These are phyloP conservation scores for Histomonas meleagridis DNA, from an alignment of 208 protist species.

Conservation along the genomic window DNA sequence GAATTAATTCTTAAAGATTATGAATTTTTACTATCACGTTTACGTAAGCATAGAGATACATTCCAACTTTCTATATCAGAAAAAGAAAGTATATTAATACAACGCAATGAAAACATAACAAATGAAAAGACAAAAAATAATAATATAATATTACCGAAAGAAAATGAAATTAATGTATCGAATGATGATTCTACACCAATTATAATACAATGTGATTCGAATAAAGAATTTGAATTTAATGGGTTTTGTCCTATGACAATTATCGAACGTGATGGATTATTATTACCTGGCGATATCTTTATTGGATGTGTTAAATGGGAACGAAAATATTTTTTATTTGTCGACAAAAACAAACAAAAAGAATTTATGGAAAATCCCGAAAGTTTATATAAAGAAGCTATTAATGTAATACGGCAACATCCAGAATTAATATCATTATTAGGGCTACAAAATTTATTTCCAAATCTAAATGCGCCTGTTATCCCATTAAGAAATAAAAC, in stretches of 20 bases:
- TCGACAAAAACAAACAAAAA: conserved; percentile 33
- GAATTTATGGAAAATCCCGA: conserved; percentile 8
- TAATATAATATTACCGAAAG: neutral
- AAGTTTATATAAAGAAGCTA: neutral
- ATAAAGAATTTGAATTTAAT: conserved; percentile 32
- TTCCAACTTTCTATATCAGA: neutral
- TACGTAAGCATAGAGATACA: conserved; percentile 10
- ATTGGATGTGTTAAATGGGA: conserved; percentile 43
- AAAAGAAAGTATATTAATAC: neutral
- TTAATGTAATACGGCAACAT: neutral
- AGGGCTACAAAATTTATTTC: conserved; percentile 36
- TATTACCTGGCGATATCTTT: conserved; percentile 44
- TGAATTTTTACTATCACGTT: conserved; percentile 1
- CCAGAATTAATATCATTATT: conserved; percentile 39
- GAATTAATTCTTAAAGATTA: neutral
- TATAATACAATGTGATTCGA: neutral
- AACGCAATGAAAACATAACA: neutral
- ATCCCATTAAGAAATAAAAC: neutral
- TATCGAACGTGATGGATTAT: conserved; percentile 39
- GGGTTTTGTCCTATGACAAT: conserved; percentile 50
- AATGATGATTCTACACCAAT: neutral
- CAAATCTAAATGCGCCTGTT: conserved; percentile 23
- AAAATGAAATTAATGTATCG: neutral
- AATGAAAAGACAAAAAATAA: neutral
- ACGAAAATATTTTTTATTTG: conserved; percentile 34